These are phyloP conservation scores for Cytospora paraplurivora DNA, from an alignment of 2,329 filamentous ascomycete species.

Conservation along the genomic window DNA sequence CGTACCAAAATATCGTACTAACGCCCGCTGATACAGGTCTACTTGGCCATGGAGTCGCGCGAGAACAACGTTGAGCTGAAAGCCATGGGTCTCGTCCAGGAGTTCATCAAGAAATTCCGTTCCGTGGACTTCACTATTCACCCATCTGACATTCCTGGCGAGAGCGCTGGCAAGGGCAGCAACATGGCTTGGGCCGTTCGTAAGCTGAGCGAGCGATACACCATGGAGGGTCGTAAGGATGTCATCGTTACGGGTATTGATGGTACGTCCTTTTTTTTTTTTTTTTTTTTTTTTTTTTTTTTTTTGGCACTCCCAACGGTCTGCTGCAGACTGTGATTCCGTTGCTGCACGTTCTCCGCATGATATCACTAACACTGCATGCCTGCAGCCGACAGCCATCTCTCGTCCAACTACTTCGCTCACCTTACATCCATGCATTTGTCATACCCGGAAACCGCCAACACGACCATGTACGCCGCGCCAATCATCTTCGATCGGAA, in stretches of 20 bases:
- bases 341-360: conserved; percentile 29
- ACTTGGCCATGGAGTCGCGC: conserved; percentile 72
- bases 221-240: conserved; percentile 54
- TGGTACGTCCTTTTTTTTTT: no score
- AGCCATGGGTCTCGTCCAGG: conserved; percentile 61
- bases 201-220: conserved; percentile 64
- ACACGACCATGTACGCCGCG: conserved; percentile 66
- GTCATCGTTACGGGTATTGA: conserved; percentile 73
- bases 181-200: conserved; percentile 72
- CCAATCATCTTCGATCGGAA: conserved; percentile 77
- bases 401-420: conserved; percentile 68
- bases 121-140: conserved; percentile 69
- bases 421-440: conserved; percentile 66
- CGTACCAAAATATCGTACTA: conserved; percentile 26
- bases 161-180: conserved; percentile 74
- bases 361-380: conserved; percentile 36
- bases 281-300: no score
- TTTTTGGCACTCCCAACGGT: not conserved
- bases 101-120: conserved; percentile 66
- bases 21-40: conserved; percentile 52
- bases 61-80: conserved; percentile 64
- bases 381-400: conserved; percentile 66
- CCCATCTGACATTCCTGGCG: conserved; percentile 64
- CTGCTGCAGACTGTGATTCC: conserved; percentile 12
- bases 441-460: conserved; percentile 59